Percentiles rank a stretch among this genome's conserved stretches.
Conservation (phyloP, 371 early-diverging fungal genomes). For the Rhizopus sp. region DNA sequence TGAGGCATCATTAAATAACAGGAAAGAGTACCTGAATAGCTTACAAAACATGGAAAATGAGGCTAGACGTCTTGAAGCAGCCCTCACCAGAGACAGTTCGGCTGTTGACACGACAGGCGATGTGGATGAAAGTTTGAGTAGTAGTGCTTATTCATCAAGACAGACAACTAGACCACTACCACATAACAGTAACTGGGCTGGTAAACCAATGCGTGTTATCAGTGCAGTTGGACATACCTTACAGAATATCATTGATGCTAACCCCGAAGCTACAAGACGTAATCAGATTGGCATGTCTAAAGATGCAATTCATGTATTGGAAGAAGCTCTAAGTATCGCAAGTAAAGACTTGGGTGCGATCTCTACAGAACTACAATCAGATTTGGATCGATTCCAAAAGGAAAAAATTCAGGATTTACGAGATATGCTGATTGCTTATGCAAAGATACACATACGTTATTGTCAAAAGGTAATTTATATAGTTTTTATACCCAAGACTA, state of each 20-base stretch:
- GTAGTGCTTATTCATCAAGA: background rate
- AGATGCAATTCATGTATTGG: conserved; percentile 79
- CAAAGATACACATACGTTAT: conserved; percentile 81
- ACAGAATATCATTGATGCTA: conserved; percentile 92
- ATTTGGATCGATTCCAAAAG: conserved; percentile 90
- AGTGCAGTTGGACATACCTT: conserved; percentile 73
- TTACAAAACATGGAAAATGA: conserved; percentile 84
- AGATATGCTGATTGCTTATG: conserved; percentile 77
- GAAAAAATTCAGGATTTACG: conserved; percentile 87
- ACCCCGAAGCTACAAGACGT: conserved; percentile 90
- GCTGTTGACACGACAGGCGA: conserved; percentile 35
- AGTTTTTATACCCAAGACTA: background rate
- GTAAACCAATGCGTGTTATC: conserved; percentile 53
- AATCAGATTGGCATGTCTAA: conserved; percentile 86
- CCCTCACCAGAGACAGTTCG: conserved; percentile 54
- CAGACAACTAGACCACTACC: too few relatives aligned
- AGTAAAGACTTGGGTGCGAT: conserved; percentile 71
- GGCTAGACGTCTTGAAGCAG: conserved; percentile 82
- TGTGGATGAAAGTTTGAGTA: conserved; percentile 29
- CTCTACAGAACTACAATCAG: conserved; percentile 80
- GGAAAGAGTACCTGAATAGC: conserved; percentile 64
- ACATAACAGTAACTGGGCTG: conserved; percentile 37
- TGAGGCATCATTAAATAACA: conserved; percentile 69
- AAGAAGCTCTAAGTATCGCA: conserved; percentile 73
- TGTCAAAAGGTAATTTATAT: conserved; percentile 63